Evolutionary conservation across 148 eudicot genomes (phyloP).

Genomic region (Bassia scoparia): DNA sequence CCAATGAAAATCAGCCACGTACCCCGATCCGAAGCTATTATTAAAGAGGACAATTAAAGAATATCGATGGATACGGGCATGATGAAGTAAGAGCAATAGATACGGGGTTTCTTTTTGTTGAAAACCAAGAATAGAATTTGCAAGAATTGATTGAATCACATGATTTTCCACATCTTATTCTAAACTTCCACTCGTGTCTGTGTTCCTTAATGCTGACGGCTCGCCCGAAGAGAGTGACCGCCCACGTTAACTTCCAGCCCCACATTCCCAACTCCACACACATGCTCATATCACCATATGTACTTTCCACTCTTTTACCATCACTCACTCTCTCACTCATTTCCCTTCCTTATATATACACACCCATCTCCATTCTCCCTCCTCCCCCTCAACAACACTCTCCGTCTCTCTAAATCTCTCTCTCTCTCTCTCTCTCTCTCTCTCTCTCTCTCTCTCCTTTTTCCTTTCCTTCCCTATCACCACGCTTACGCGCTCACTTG

Average conservation of each 20-base stretch:
- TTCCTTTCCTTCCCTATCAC: neutral
- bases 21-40: neutral
- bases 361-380: slow-evolving; percentile 1
- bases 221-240: slow-evolving; percentile 30
- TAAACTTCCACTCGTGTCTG: slow-evolving; percentile 7
- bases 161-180: slow-evolving; percentile 16
- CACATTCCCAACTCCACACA: slow-evolving; percentile 21
- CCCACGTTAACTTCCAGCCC: slow-evolving; percentile 38
- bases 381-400: neutral
- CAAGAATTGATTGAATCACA: slow-evolving; percentile 19
- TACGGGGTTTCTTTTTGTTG: slow-evolving; percentile 5
- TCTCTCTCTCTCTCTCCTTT: neutral
- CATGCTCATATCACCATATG: neutral
- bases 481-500: neutral
- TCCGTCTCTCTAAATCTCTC: slow-evolving; percentile 5
- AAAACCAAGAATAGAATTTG: slow-evolving; percentile 27
- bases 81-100: slow-evolving; percentile 11
- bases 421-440: neutral
- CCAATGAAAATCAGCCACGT: slow-evolving; percentile 24
- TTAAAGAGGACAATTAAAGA: neutral
- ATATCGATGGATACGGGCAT: slow-evolving; percentile 9
- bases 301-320: slow-evolving; percentile 13
- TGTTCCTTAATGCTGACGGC: slow-evolving; percentile 40
- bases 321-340: slow-evolving; percentile 2
- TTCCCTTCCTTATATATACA: slow-evolving; percentile 17